Evolutionary conservation across 345 rosid genomes (phyloP).

Genomic region (Eutrema yunnanense): DNA sequence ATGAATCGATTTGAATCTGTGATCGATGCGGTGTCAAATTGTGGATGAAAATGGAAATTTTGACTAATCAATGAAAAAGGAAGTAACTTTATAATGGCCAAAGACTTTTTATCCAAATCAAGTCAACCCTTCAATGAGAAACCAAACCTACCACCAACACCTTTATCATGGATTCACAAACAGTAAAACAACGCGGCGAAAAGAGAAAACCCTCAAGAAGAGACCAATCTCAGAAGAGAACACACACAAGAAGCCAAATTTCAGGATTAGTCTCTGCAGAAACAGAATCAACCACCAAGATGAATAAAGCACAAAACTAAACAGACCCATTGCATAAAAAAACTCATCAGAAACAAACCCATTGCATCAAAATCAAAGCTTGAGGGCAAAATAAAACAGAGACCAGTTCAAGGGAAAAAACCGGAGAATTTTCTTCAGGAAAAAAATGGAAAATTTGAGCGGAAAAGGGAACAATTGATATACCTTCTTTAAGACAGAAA

Average conservation of each 20-base stretch:
- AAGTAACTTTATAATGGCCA: conserved; percentile 17
- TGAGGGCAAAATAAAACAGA: conserved; percentile 20
- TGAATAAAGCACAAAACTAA: not conserved
- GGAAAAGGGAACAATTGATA: conserved; percentile 4
- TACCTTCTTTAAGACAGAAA: conserved; percentile 18
- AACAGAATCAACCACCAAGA: conserved; percentile 22
- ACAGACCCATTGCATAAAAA: conserved; percentile 10
- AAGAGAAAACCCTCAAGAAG: not conserved
- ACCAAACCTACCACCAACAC: conserved; percentile 52
- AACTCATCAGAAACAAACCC: conserved; percentile 25
- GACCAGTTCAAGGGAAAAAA: conserved; percentile 27
- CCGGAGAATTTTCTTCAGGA: not conserved
- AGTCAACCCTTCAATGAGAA: conserved; percentile 66
- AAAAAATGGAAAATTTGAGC: conserved; percentile 13
- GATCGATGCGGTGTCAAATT: not conserved
- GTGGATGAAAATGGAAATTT: not conserved
- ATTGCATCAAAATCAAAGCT: conserved; percentile 27
- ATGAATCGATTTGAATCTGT: conserved; percentile 7
- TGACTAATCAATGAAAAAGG: conserved; percentile 1
- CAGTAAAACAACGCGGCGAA: not conserved
- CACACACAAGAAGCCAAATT: conserved; percentile 9
- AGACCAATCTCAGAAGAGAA: conserved; percentile 30
- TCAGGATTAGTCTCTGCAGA: conserved; percentile 25
- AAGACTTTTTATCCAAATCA: conserved; percentile 26
- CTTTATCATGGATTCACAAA: conserved; percentile 48